Conservation (phyloP, 2,329 filamentous ascomycete genomes). For the Xylaria sp. region DNA sequence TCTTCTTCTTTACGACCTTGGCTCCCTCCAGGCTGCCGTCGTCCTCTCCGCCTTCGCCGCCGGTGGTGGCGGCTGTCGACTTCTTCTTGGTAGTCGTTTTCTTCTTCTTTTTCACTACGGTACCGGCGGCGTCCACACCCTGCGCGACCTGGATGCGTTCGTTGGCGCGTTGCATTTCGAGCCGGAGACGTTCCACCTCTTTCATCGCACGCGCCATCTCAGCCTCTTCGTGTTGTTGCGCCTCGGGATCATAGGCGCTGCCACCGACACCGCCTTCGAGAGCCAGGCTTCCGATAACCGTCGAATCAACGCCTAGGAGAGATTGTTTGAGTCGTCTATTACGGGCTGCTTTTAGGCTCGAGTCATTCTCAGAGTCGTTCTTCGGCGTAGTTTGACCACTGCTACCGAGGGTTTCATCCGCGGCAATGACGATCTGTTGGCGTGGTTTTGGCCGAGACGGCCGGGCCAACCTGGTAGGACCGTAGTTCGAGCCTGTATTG, state of each 20-base stretch:
- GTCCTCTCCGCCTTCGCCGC: constrained; percentile 5
- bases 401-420: constrained; percentile 64
- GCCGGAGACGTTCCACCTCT: constrained; percentile 76
- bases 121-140: constrained; percentile 61
- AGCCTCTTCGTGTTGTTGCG: constrained; percentile 68
- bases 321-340: constrained; percentile 51
- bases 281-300: constrained; percentile 66
- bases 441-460: constrained; percentile 39
- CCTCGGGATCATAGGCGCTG: constrained; percentile 53
- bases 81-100: constrained; percentile 55
- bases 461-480: constrained; percentile 26
- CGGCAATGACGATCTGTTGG: constrained; percentile 61
- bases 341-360: constrained; percentile 46
- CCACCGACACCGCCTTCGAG: constrained; percentile 50
- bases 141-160: constrained; percentile 68
- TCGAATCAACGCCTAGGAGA: constrained; percentile 82
- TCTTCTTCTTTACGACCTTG: constrained; percentile 21
- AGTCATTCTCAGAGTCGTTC: constrained; percentile 51
- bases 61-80: constrained; percentile 34
- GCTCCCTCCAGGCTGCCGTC: constrained; percentile 5
- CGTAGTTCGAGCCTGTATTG: constrained; percentile 31
- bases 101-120: constrained; percentile 62
- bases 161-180: constrained; percentile 83
- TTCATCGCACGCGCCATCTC: constrained; percentile 86
- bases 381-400: constrained; percentile 46